A percentile compares a stretch with the other conserved stretches of the same genome.
These are phyloP conservation scores for Jasminum sambac DNA, from an alignment of 257 asterid species.

Conservation along the genomic window DNA sequence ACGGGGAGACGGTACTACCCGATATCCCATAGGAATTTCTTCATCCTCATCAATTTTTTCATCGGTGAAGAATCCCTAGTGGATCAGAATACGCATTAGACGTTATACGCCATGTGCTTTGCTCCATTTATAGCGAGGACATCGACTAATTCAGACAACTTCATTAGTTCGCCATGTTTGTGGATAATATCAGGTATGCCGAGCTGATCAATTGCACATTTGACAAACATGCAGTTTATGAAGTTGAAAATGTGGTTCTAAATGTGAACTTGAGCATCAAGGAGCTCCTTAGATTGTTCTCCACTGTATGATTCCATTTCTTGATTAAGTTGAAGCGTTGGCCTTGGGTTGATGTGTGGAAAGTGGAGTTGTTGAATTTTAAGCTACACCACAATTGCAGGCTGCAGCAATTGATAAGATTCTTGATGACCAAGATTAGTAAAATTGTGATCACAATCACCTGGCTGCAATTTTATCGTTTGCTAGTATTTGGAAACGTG, in stretches of 20 bases:
- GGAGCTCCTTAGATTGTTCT: not conserved
- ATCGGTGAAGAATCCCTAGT: slow-evolving; percentile 7
- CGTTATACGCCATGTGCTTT: slow-evolving; percentile 15
- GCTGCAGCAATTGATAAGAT: too few relatives aligned
- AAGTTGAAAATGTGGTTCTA: not conserved
- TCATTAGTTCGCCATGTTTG: too few relatives aligned
- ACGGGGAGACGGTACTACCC: slow-evolving; percentile 17
- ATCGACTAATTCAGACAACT: slow-evolving; percentile 1
- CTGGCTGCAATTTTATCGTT: too few relatives aligned
- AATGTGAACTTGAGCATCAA: not conserved
- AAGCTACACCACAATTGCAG: too few relatives aligned
- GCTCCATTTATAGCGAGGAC: slow-evolving; percentile 16
- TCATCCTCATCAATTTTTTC: not conserved
- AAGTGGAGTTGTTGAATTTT: too few relatives aligned
- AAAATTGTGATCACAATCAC: too few relatives aligned
- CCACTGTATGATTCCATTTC: not conserved
- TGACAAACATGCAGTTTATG: slow-evolving; percentile 19
- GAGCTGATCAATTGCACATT: slow-evolving; percentile 25
- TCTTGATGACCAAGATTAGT: too few relatives aligned
- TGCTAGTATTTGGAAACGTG: too few relatives aligned
- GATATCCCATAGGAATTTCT: slow-evolving; percentile 3
- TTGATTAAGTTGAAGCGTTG: not conserved
- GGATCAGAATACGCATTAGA: slow-evolving; percentile 15
- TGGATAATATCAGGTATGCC: too few relatives aligned
- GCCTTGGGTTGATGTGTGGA: not conserved